Evolutionary conservation across 1,139 yeast species (phyloP), one percentile per base, ranked within the genome.

Genomic region (Debaryomyces coudertii): DNA sequence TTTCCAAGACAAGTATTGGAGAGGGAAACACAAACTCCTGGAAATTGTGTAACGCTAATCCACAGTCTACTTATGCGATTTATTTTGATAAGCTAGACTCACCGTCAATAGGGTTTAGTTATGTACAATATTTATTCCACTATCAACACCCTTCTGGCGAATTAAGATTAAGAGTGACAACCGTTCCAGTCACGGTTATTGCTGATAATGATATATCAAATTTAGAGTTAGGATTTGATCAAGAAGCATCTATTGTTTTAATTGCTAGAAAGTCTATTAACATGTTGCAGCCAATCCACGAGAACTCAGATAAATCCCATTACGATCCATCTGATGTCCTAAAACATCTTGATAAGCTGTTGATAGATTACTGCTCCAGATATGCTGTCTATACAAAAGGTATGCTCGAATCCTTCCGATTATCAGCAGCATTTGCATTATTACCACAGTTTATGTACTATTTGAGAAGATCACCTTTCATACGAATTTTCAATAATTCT

Each of bases 331-430:
- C 82, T 8, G 96, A 88, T 58, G 80, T 92, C 18, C 71, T 87
- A 49, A 83, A 96, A 68, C 88, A 95, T 84, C 81, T 90, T 48
- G 98, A 93, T 67, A 83, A 95, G 59, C 79, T 85, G 61, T 74
- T 92, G 54, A 87, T 93, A 53, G 87, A 90, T 53, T 76, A 89
- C 55, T 92, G 98, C 67, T 82, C 87, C 47, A 82, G 90, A 56
- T 92, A 88, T 67, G 97, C 96, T 28, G 95, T 89, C 56, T 93
- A 87, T 65, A 79, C 84, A 52, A 87, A 86, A 60, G 95, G 90
- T 50, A 85, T 79, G 49, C 78, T 92, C 36, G 72, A 76, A 34
- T 84, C 95, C 20, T 93, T 93, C 73, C 76, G 92, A 56, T 73
- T 93, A 49, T 79, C 95, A 0, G 85, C 84, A 49, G 80, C 85